Base-by-base conservation (phyloP, 108 stramenopile species). In the Cyclotella cryptica region DNA sequence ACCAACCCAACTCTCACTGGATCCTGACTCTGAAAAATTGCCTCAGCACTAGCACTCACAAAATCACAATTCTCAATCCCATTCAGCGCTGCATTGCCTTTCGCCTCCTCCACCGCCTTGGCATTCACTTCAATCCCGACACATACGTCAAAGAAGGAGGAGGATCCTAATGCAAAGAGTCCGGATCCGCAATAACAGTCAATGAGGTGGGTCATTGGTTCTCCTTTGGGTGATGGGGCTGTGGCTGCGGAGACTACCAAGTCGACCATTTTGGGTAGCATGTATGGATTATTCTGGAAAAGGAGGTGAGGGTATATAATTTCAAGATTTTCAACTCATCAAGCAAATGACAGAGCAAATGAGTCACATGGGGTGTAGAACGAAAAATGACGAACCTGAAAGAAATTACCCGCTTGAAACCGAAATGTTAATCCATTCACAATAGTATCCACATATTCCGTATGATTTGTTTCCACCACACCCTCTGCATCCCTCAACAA, bases 151-250 rank as follows among this genome's bases (percentile, higher is more conserved):
- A 99, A 98, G 13, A 76, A 59, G 44, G 63, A 54, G 26, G 95
- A 85, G 1, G 92, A 94, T 10, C 85, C 86, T 17, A 99, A 51
- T 7, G 90, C 87, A 77, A 99, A 99, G 22, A 99, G 66, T 21
- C 98, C 98, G 2, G 92, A 93, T n/a, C 98, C 98, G 66, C 98
- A 99, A 67, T 99, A 99, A 46, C 97, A 96, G 43, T 99, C 98
- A 28, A 97, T 88, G 11, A 99, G 73, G 79, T 95, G 91, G 9
- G 88, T 90, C 72, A 85, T 88, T 0, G 55, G 43, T 65, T 76
- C 51, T 13, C 74, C 74, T 24, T 35, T 64, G 21, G 66, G 30
- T 10, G 72, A 59, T 42, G 70, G 70, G 61, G 75, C 64, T 11
- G 83, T 91, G 11, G 93, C 89, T 21, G 82, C 83, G 3, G 81